Evolutionary conservation across 106 monocot genomes (phyloP), one percentile per base, ranked within the genome.

Genomic region (Dendrobium chrysotoxum): DNA sequence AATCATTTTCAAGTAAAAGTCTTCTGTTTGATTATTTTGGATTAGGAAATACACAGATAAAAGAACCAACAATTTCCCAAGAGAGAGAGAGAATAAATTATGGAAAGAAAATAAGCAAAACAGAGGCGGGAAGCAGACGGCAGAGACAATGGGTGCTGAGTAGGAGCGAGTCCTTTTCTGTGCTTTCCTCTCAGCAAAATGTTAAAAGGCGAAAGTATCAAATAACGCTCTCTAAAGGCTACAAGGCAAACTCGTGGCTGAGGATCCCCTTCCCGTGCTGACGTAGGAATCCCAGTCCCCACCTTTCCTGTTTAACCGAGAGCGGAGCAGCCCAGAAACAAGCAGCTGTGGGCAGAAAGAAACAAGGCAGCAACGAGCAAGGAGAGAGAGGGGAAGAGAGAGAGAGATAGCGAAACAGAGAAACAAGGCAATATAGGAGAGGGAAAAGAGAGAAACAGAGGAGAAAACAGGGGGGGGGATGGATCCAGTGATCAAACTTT

Each of bases 401-500:
- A 26, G 68, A 40, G 66, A 85, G 71, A 20, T 77, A 78, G 20
- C 53, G 26, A 1, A 46, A 50, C 13, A 50, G 50, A 50, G 50
- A 50, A 50, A 50, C 1, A 50, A 50, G 16, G 50, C 50, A 9
- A 44, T 35, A 41, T 40, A 23, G 55, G 28, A 57, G 42, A 76
- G 42, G 57, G 68, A 21, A 12, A 5, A 16, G 26, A 55, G 53
- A 75, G 18, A 54, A 67, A 35, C 5, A 17, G 58, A 40, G 79
- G 80, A 79, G 72, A 4, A 35, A 35, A 3, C 21, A 65, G 71
- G 21, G 80, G 85, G 89, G 35, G 80, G 77, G 3, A 50, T 11
- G 50, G 50, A 50, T 50, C 15, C 50, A 21, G 80, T 75, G 20
- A 82, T 92, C 83, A 92, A 92, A 84, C 89, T 92, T 39, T 92